phyloP scores from a whole-genome alignment of 768 basidiomycete genomes.

The Infundibulicybe gibba region DNA sequence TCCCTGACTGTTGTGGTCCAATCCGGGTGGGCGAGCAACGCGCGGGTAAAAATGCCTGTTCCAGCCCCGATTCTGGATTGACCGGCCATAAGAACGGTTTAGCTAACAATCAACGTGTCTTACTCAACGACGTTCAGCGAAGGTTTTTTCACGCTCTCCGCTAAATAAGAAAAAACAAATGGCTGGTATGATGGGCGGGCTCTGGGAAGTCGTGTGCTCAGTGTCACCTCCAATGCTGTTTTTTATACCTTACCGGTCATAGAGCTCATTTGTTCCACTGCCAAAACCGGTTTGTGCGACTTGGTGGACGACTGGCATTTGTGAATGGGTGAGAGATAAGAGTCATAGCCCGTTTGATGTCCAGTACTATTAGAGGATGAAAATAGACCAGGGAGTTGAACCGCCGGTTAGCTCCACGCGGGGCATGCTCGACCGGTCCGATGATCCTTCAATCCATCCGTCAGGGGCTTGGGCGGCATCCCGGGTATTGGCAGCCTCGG shows the following conservation, averaged over 20 bases:
- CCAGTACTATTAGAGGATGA: not conserved
- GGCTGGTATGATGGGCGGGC: conserved; percentile 82
- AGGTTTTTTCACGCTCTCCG: conserved; percentile 35
- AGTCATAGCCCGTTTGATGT: not conserved
- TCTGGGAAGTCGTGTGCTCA: conserved; percentile 33
- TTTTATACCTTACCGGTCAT: conserved; percentile 53
- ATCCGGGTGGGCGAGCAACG: conserved; percentile 62
- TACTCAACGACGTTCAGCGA: conserved; percentile 70
- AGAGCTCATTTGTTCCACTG: conserved; percentile 77
- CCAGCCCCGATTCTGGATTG: conserved; percentile 74
- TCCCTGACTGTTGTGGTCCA: conserved; percentile 47
- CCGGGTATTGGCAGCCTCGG: too few species aligned
- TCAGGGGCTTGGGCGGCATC: too few species aligned
- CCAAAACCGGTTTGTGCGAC: conserved; percentile 76
- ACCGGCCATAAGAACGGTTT: not conserved
- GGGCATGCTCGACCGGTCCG: too few species aligned
- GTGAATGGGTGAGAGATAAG: conserved; percentile 1
- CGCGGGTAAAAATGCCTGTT: conserved; percentile 87
- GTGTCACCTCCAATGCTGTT: not conserved
- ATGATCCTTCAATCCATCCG: too few species aligned
- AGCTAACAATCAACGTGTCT: conserved; percentile 14
- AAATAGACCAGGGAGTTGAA: not conserved
- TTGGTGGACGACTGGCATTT: conserved; percentile 48
- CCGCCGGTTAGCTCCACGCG: too few species aligned
- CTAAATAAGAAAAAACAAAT: conserved; percentile 55